These are phyloP conservation scores for Crinitomyces ghanaensis DNA, from an alignment of 805 yeast species.

Conservation along the genomic window DNA sequence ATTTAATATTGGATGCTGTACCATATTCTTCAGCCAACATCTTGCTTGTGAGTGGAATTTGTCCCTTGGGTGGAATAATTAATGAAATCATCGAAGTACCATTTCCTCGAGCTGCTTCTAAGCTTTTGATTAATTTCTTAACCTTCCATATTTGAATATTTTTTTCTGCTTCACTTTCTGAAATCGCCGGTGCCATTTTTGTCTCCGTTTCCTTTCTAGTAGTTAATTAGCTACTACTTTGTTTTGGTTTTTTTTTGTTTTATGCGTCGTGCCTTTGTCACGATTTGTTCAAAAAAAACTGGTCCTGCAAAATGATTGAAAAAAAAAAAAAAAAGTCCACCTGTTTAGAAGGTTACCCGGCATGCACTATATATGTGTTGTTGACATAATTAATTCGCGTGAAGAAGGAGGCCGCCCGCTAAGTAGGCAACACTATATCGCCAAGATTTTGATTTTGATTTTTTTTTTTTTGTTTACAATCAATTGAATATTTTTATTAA, in stretches of 20 bases:
- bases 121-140: slow-evolving; percentile 58
- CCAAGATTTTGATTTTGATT: no score
- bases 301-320: no score
- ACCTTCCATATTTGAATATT: slow-evolving; percentile 99
- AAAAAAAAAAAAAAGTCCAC: no score
- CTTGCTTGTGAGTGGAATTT: slow-evolving; percentile 75
- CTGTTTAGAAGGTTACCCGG: no score
- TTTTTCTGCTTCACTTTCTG: slow-evolving; percentile 64
- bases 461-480: no score
- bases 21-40: slow-evolving; percentile 98
- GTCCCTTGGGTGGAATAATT: slow-evolving; percentile 92
- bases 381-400: no score
- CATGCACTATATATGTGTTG: no score
- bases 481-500: no score
- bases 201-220: background rate
- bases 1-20: slow-evolving; percentile 95
- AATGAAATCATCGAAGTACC: slow-evolving; percentile 99
- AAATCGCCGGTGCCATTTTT: slow-evolving; percentile 12
- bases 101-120: slow-evolving; percentile 91
- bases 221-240: no score
- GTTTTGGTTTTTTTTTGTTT: background rate
- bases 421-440: no score
- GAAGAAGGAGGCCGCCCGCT: no score
- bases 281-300: no score
- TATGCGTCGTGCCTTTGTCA: slow-evolving; percentile 16